Evolutionary conservation across 78 protist species (phyloP), one percentile per base, ranked within the genome.

Genomic region (Emiliania huxleyi): DNA sequence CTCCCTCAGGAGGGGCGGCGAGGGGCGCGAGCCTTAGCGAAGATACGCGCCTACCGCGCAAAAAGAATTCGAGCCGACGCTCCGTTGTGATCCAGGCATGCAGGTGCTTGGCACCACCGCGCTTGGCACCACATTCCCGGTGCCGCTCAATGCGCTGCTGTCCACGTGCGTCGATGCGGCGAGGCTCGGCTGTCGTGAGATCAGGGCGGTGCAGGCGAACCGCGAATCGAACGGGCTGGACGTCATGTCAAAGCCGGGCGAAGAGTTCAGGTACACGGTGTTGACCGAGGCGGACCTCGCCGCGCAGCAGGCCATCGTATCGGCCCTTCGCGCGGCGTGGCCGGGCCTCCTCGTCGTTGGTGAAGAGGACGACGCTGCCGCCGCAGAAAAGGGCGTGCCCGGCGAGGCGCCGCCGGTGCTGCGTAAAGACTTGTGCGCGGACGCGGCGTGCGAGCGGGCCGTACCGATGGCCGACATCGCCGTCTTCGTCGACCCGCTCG

Each of bases 401-500:
- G 21, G 84, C 2, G 29, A 33, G 25, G 62, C 8, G 26, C 42
- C 42, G 46, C 44, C 90, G 26, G 18, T 11, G 62, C 62, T 43
- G 90, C 69, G 44, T 5, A 18, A 29, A 2, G 84, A 1, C 23
- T 25, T 21, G 46, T 21, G 92, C 48, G 62, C 35, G 40, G 38
- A 43, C 79, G 1, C 29, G 49, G 15, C 83, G 29, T 19, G 12
- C 21, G 56, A 26, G 48, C 62, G 15, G 92, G 26, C 69, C 35
- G 2, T 52, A 19, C 62, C 37, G 75, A 48, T 38, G 38, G 18
- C 26, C 38, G 77, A 48, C 81, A 6, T 91, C 48, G 25, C 83
- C 26, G 45, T 87, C 55, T 93, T 93, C 49, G 52, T 93, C 87
- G 94, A 93, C 85, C 94, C 94, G 18, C 29, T 93, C 56, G 94